Evolutionary conservation across 176 grass and related monocot genomes (phyloP).

Genomic region (Phoenix roebelenii): DNA sequence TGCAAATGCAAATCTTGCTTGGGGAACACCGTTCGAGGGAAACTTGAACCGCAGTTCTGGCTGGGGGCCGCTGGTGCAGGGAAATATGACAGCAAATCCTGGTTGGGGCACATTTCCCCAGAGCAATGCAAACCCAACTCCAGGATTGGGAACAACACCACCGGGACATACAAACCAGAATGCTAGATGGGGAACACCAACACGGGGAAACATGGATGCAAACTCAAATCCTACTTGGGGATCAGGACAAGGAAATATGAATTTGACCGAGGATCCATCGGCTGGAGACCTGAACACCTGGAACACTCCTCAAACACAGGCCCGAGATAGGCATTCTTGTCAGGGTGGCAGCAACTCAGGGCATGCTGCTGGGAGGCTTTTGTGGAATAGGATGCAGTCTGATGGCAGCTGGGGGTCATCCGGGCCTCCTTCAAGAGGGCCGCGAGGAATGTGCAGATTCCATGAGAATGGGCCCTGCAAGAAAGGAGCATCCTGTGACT

Average conservation of each 20-base stretch:
- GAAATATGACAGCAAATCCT: constrained; percentile 27
- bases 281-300: constrained; percentile 27
- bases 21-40: constrained; percentile 34
- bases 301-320: constrained; percentile 40
- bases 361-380: constrained; percentile 15
- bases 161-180: constrained; percentile 43
- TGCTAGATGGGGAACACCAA: constrained; percentile 27
- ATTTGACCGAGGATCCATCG: constrained; percentile 35
- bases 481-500: constrained; percentile 31
- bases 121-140: constrained; percentile 49
- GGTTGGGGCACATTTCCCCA: constrained; percentile 50
- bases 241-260: constrained; percentile 43
- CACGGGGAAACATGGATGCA: constrained; percentile 39
- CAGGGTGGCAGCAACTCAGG: constrained; percentile 20
- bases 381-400: constrained; percentile 15
- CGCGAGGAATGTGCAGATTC: constrained; percentile 15
- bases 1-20: constrained; percentile 50
- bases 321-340: constrained; percentile 26
- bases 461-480: constrained; percentile 26
- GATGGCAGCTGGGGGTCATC: constrained; percentile 30
- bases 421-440: constrained; percentile 6
- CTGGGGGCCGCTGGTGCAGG: constrained; percentile 52
- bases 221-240: constrained; percentile 29
- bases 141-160: constrained; percentile 48
- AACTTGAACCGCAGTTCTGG: constrained; percentile 40